Percentiles rank a stretch among this genome's conserved stretches.
phyloP scores from a whole-genome alignment of 306 rosid genomes.

The Aeschynomene evenia region DNA sequence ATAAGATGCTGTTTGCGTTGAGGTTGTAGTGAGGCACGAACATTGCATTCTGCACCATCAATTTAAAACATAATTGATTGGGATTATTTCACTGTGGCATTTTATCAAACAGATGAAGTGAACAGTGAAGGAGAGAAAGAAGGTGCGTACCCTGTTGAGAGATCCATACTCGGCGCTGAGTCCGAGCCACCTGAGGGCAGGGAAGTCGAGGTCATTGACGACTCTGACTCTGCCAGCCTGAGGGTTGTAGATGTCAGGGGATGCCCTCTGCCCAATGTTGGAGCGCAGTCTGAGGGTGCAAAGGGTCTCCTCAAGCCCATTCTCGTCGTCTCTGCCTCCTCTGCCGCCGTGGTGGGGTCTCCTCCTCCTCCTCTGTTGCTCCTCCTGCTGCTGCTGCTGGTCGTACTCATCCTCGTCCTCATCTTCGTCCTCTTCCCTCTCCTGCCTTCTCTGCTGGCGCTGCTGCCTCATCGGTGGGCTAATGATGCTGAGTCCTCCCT shows the following conservation, averaged over 20 bases:
- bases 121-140: too few species aligned
- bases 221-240: slow-evolving; percentile 44
- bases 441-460: background rate
- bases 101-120: too few species aligned
- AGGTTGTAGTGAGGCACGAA: slow-evolving; percentile 61
- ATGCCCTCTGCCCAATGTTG: slow-evolving; percentile 42
- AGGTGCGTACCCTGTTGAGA: slow-evolving; percentile 29
- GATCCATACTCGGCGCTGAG: slow-evolving; percentile 50
- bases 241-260: slow-evolving; percentile 48
- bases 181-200: slow-evolving; percentile 35
- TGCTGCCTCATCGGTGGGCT: slow-evolving; percentile 32
- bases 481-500: slow-evolving; percentile 42
- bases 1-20: slow-evolving; percentile 49
- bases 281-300: slow-evolving; percentile 42
- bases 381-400: too few species aligned
- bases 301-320: slow-evolving; percentile 49
- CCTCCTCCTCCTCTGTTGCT: background rate
- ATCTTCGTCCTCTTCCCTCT: background rate
- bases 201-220: slow-evolving; percentile 40
- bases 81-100: too few species aligned
- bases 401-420: too few species aligned
- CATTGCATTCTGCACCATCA: slow-evolving; percentile 48
- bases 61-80: too few species aligned
- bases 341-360: background rate
- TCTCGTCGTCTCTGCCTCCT: background rate